phyloP scores from a whole-genome alignment of 2,329 filamentous ascomycete species.

The Sclerotinia sclerotiorum region DNA sequence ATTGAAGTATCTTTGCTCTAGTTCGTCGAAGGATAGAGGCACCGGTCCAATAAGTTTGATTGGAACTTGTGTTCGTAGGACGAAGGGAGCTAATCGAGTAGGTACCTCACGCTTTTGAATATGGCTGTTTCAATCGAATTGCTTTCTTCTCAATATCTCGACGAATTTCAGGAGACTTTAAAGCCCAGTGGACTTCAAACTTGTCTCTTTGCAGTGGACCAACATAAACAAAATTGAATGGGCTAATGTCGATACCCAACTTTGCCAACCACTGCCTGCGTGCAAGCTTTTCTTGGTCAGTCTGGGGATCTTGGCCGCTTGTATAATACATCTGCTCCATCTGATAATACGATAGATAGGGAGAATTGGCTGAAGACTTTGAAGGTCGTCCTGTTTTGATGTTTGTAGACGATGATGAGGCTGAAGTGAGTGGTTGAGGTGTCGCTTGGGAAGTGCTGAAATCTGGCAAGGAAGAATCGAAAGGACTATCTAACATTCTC shows the following conservation, averaged over 20 bases:
- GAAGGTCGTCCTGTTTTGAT: not conserved
- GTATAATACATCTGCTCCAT: constrained; percentile 1
- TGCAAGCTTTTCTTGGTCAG: not conserved
- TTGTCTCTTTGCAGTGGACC: not conserved
- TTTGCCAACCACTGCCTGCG: constrained; percentile 12
- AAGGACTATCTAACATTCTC: not conserved
- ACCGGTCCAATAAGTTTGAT: not conserved
- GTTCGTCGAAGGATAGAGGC: not conserved
- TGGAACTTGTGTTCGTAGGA: not conserved
- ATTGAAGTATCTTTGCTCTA: not conserved
- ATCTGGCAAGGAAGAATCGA: not conserved
- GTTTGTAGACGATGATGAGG: not conserved
- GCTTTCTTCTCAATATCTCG: constrained; percentile 11
- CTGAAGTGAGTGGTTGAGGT: not conserved
- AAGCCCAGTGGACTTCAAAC: constrained; percentile 11
- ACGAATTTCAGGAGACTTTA: not conserved
- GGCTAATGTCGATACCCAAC: not conserved
- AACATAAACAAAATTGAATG: not conserved
- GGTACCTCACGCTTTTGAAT: not conserved
- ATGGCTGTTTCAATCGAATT: not conserved
- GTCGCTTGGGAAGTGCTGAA: not conserved
- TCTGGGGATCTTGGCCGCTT: not conserved
- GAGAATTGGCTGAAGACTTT: not conserved
- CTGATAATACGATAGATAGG: not conserved
- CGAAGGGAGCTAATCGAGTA: not conserved